Conservation (phyloP, 768 basidiomycete species). For the Boletus reticulatus region DNA sequence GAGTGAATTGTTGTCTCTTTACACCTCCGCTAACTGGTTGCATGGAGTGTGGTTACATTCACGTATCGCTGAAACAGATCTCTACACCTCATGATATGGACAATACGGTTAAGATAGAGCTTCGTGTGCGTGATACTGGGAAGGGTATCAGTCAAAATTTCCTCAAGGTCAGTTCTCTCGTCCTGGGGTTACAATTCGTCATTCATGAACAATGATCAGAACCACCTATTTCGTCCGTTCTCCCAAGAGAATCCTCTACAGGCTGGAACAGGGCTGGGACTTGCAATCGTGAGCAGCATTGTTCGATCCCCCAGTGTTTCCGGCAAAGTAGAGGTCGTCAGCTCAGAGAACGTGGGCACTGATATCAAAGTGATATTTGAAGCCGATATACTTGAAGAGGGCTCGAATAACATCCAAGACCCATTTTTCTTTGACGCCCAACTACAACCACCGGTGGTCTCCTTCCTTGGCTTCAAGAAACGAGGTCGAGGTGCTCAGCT, state of each 20-base stretch:
- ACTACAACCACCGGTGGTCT: constrained; percentile 48
- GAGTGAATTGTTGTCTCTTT: constrained; percentile 22
- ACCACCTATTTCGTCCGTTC: constrained; percentile 95
- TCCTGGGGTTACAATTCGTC: neutral
- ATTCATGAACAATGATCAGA: constrained; percentile 40
- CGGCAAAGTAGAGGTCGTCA: constrained; percentile 93
- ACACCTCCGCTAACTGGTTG: constrained; percentile 1
- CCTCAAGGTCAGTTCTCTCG: constrained; percentile 57
- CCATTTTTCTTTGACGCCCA: constrained; percentile 44
- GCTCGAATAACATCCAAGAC: constrained; percentile 40
- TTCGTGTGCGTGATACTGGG: constrained; percentile 85
- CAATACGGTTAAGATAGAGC: constrained; percentile 70
- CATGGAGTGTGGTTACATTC: constrained; percentile 79
- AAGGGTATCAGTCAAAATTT: constrained; percentile 96
- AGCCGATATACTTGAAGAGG: constrained; percentile 56
- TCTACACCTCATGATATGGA: constrained; percentile 53
- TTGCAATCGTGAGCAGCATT: constrained; percentile 94
- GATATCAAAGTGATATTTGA: constrained; percentile 86
- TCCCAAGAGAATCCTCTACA: constrained; percentile 95
- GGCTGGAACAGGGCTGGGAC: constrained; percentile 88
- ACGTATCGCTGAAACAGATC: constrained; percentile 76
- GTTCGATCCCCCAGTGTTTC: constrained; percentile 80
- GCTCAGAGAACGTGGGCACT: constrained; percentile 85
- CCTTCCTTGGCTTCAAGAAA: constrained; percentile 70
- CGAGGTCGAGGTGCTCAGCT: constrained; percentile 66